phyloP scores from a whole-genome alignment of 2,329 filamentous ascomycete genomes.

The Aspergillus alliaceus region DNA sequence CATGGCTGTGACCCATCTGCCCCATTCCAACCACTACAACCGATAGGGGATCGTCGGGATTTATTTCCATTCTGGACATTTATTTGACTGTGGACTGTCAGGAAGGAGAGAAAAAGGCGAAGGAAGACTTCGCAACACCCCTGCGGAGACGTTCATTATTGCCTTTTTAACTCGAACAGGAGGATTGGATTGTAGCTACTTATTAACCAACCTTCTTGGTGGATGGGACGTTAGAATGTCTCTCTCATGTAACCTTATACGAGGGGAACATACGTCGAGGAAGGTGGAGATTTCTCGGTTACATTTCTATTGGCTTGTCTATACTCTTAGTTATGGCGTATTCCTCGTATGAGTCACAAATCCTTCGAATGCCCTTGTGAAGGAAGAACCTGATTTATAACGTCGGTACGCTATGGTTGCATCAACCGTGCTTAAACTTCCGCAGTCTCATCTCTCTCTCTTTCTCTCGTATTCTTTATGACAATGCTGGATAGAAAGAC shows the following conservation, averaged over 20 bases:
- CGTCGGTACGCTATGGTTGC: too few species aligned
- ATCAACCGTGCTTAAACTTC: too few species aligned
- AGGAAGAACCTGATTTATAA: not conserved
- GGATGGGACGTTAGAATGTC: not conserved
- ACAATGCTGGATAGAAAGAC: too few species aligned
- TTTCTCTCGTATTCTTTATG: too few species aligned
- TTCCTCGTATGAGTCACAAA: not conserved
- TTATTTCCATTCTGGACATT: not conserved
- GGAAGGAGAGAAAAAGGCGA: not conserved
- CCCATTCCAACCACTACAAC: not conserved
- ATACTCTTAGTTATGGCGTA: not conserved
- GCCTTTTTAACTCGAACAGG: not conserved
- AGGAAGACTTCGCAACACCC: too few species aligned
- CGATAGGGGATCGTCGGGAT: not conserved
- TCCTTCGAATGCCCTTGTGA: not conserved
- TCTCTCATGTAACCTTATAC: not conserved
- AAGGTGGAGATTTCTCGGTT: not conserved
- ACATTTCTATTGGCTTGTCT: not conserved
- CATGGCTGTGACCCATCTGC: not conserved
- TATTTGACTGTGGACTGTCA: too few species aligned
- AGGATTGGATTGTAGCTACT: not conserved
- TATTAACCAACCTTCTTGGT: not conserved
- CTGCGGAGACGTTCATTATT: too few species aligned
- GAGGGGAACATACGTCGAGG: not conserved
- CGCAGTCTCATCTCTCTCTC: too few species aligned